phyloP scores from a whole-genome alignment of 306 rosid genomes.

The apple (Malus domestica) region ASM211411v1 NC_041803.1:6843001-6843500 shows the following conservation, averaged over 20 bases:
- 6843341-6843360: no score
- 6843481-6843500: no score
- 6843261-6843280: background rate
- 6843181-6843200: background rate
- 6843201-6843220: background rate
- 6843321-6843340: no score
- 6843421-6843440: no score
- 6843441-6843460: no score
- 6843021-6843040: slow-evolving; percentile 7
- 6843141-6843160: background rate
- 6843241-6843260: background rate
- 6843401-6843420: no score
- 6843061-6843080: slow-evolving; percentile 1
- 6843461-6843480: no score
- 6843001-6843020: slow-evolving; percentile 16
- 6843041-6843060: slow-evolving; percentile 19
- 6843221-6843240: background rate
- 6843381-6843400: no score
- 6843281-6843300: no score
- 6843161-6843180: background rate
- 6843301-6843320: no score
- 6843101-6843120: slow-evolving; percentile 1
- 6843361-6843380: no score
- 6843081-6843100: background rate
- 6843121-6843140: slow-evolving; percentile 11